A percentile compares a stretch with the other conserved stretches of the same genome.
Conservation (phyloP, 2,329 filamentous ascomycete species). For the Kalaharituber pfeilii region DNA sequence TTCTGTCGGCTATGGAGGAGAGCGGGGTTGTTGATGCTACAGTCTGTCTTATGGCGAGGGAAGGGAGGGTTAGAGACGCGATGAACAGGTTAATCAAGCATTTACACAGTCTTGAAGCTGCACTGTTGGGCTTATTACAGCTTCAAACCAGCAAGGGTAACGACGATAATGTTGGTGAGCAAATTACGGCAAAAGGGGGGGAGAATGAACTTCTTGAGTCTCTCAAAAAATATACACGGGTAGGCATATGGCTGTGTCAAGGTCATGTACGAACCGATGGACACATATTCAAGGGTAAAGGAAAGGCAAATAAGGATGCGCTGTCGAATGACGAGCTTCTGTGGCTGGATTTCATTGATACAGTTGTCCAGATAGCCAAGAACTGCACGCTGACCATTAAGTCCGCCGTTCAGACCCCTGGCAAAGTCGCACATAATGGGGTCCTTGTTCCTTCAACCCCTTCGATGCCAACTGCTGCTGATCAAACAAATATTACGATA, state of each 20-base stretch:
- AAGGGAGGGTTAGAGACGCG: slow-evolving; percentile 65
- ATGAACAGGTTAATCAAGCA: slow-evolving; percentile 76
- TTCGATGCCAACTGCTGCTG: neutral
- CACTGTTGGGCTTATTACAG: slow-evolving; percentile 55
- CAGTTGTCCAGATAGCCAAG: slow-evolving; percentile 38
- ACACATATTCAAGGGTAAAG: slow-evolving; percentile 20
- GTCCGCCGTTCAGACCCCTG: slow-evolving; percentile 30
- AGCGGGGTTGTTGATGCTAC: slow-evolving; percentile 84
- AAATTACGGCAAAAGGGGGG: slow-evolving; percentile 34
- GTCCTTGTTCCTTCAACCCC: slow-evolving; percentile 13
- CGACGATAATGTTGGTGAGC: slow-evolving; percentile 6
- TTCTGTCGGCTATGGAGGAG: slow-evolving; percentile 76
- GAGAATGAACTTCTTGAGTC: slow-evolving; percentile 57
- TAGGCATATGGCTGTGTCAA: slow-evolving; percentile 92
- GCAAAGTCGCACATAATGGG: slow-evolving; percentile 12
- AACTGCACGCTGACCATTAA: slow-evolving; percentile 30
- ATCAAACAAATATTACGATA: slow-evolving; percentile 36
- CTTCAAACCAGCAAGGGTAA: slow-evolving; percentile 26
- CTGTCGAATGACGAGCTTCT: slow-evolving; percentile 44
- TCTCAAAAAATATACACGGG: slow-evolving; percentile 74
- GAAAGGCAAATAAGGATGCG: slow-evolving; percentile 25
- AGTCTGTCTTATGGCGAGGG: slow-evolving; percentile 73
- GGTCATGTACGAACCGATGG: slow-evolving; percentile 50
- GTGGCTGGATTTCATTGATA: slow-evolving; percentile 49
- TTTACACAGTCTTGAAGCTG: slow-evolving; percentile 59